Percentiles rank a stretch among this genome's conserved stretches.
Evolutionary conservation across 108 stramenopile species (phyloP).

Genomic region (Discostella pseudostelligera): DNA sequence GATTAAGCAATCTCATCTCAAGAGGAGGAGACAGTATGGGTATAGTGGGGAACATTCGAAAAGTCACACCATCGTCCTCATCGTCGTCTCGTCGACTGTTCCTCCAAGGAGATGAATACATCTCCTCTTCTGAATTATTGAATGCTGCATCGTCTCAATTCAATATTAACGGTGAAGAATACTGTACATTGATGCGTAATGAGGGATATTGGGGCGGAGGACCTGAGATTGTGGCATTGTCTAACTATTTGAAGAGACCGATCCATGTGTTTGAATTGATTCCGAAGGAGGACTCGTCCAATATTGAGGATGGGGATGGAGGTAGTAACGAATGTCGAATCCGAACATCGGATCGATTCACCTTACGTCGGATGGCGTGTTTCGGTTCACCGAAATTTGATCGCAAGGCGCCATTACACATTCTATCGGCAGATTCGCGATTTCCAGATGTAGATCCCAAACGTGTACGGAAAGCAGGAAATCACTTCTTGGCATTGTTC

Average conservation of each 20-base stretch:
- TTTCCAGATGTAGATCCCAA: constrained; percentile 56
- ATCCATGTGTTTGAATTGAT: constrained; percentile 71
- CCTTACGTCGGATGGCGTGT: constrained; percentile 36
- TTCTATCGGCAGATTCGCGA: constrained; percentile 46
- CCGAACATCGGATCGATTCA: constrained; percentile 2
- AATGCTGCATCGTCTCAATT: constrained; percentile 47
- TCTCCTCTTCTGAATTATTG: constrained; percentile 41
- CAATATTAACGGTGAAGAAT: constrained; percentile 51
- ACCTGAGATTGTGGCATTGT: constrained; percentile 73
- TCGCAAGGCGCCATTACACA: constrained; percentile 40
- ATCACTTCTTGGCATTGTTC: constrained; percentile 70
- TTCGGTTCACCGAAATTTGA: constrained; percentile 64
- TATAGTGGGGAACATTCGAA: background rate
- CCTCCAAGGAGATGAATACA: constrained; percentile 49
- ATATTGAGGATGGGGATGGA: background rate
- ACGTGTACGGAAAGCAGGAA: constrained; percentile 33
- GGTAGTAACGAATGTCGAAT: background rate
- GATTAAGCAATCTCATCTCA: background rate
- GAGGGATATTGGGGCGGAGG: constrained; percentile 75
- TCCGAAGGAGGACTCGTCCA: background rate
- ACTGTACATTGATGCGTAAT: constrained; percentile 55
- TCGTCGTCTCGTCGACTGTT: constrained; percentile 23
- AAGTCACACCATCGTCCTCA: background rate
- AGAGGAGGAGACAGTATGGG: background rate
- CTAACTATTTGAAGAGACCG: constrained; percentile 56